Percentiles rank a stretch among this genome's conserved stretches.
phyloP scores from a whole-genome alignment of 768 basidiomycete species.

The Termitomyces sp. region DNA sequence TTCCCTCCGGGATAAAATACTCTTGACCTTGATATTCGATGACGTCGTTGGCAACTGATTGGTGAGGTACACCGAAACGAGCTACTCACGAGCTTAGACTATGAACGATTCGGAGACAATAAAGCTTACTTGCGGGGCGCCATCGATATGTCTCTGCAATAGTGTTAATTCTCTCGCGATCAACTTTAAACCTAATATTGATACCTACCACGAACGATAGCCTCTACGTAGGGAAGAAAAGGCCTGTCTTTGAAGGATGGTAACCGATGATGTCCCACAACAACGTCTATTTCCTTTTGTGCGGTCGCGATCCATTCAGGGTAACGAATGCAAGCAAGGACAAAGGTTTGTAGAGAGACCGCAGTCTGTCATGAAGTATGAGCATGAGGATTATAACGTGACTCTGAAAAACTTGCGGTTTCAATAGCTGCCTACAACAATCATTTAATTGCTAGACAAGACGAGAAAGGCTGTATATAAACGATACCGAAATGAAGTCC shows the following conservation, averaged over 20 bases:
- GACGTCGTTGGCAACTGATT: not conserved
- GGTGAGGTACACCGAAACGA: not conserved
- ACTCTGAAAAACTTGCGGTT: not conserved
- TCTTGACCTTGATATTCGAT: not conserved
- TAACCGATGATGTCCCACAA: not conserved
- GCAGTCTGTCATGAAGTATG: not conserved
- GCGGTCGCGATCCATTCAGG: not conserved
- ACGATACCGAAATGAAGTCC: not conserved
- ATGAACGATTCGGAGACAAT: too few relatives aligned
- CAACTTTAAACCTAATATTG: too few relatives aligned
- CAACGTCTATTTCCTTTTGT: not conserved
- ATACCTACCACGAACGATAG: not conserved
- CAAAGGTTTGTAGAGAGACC: not conserved
- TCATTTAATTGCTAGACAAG: not conserved
- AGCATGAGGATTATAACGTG: not conserved
- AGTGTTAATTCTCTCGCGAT: not conserved
- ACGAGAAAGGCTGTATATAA: too few relatives aligned
- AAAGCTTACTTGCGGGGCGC: not conserved
- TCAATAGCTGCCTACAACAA: not conserved
- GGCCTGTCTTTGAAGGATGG: not conserved
- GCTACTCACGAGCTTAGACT: not conserved
- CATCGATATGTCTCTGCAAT: not conserved
- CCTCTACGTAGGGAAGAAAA: not conserved
- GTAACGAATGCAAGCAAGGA: not conserved
- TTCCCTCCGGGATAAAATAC: not conserved